phyloP scores from a whole-genome alignment of 352 stramenopile genomes.

The Pythium folliculosum region DNA sequence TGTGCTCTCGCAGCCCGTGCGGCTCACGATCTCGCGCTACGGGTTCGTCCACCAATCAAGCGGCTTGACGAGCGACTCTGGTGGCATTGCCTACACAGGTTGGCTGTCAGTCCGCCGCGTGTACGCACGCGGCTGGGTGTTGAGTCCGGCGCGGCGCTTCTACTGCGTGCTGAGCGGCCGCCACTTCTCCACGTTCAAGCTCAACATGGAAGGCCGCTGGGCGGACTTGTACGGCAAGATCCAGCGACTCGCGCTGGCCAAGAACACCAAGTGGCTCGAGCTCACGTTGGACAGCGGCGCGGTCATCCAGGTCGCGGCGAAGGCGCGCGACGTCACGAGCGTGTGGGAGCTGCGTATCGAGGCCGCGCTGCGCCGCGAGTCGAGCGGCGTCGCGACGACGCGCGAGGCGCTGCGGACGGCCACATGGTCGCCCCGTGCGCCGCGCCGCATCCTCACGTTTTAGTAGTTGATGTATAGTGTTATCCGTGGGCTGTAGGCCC shows the following conservation, averaged over 20 bases:
- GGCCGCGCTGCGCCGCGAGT: constrained; percentile 14
- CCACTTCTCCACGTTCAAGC: constrained; percentile 35
- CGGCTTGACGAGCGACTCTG: not conserved
- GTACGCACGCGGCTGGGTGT: constrained; percentile 24
- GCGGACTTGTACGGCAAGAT: constrained; percentile 38
- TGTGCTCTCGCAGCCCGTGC: constrained; percentile 18
- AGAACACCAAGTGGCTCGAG: constrained; percentile 30
- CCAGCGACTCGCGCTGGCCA: constrained; percentile 4
- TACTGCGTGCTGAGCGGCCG: constrained; percentile 41
- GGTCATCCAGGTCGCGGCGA: constrained; percentile 7
- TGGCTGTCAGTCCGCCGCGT: constrained; percentile 34
- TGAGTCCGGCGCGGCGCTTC: constrained; percentile 20
- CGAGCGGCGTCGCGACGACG: not conserved
- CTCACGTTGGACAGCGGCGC: constrained; percentile 22
- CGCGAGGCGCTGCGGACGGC: not conserved
- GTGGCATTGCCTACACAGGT: constrained; percentile 26
- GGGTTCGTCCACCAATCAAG: constrained; percentile 26
- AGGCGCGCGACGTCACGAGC: constrained; percentile 3
- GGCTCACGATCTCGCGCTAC: constrained; percentile 16
- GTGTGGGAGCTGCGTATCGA: constrained; percentile 21
- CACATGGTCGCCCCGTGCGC: not conserved
- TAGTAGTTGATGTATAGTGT: constrained; percentile 3
- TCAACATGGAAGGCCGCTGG: constrained; percentile 49
- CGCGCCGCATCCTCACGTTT: constrained; percentile 24
- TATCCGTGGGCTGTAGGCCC: not conserved